These are phyloP conservation scores for Multifurca ochricompacta DNA, from an alignment of 768 basidiomycete genomes.

Conservation along the genomic window DNA sequence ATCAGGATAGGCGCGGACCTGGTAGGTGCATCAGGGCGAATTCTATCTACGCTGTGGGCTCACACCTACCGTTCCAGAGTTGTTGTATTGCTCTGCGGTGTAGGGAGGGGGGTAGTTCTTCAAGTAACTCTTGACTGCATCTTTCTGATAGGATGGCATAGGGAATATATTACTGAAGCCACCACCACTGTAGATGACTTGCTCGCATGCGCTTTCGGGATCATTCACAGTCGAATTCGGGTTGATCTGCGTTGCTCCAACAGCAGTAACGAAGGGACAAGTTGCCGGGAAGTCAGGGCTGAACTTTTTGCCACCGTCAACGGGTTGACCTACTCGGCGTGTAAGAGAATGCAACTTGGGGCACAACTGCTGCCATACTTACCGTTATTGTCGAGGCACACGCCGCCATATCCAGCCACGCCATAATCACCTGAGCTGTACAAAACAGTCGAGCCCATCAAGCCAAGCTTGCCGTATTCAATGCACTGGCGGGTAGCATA, in stretches of 20 bases:
- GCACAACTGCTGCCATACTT: not conserved
- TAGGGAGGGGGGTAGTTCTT: slow-evolving; percentile 30
- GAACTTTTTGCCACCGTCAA: slow-evolving; percentile 27
- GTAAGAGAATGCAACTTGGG: not conserved
- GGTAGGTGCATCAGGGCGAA: not conserved
- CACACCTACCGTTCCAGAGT: slow-evolving; percentile 25
- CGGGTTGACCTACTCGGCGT: not conserved
- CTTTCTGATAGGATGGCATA: slow-evolving; percentile 30
- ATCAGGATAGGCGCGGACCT: slow-evolving; percentile 29
- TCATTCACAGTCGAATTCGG: slow-evolving; percentile 28
- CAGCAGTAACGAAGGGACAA: slow-evolving; percentile 35
- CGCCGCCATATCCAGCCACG: slow-evolving; percentile 31
- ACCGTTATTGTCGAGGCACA: slow-evolving; percentile 31
- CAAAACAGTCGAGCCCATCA: slow-evolving; percentile 36
- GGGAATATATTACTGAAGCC: slow-evolving; percentile 37
- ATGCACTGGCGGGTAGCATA: slow-evolving; percentile 36
- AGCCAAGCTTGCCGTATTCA: slow-evolving; percentile 40
- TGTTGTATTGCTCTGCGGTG: slow-evolving; percentile 29
- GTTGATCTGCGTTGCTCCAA: slow-evolving; percentile 34
- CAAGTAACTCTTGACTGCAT: slow-evolving; percentile 27
- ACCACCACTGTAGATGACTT: slow-evolving; percentile 33
- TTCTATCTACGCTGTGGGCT: not conserved
- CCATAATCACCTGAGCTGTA: slow-evolving; percentile 40
- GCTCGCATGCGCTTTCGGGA: slow-evolving; percentile 34
- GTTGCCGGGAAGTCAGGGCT: slow-evolving; percentile 37